Percentiles rank a stretch among this genome's conserved stretches.
phyloP scores from a whole-genome alignment of 2,329 filamentous ascomycete genomes.

The Phyllosticta citrichinensis region DNA sequence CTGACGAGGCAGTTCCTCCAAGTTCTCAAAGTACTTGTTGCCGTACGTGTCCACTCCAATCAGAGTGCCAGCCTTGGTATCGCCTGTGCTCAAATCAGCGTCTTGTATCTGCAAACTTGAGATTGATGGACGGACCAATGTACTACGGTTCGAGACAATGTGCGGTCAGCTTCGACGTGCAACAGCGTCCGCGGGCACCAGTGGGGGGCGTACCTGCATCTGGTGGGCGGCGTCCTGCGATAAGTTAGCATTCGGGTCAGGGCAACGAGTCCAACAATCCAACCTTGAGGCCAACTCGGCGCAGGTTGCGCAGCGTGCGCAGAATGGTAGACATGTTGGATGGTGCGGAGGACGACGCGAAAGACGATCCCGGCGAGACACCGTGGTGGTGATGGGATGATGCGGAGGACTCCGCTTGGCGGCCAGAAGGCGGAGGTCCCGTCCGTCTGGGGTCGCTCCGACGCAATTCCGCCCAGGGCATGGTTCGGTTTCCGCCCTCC shows the following conservation, averaged over 20 bases:
- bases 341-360: conserved; percentile 2
- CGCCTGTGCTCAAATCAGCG: conserved; percentile 50
- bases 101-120: not conserved
- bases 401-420: not conserved
- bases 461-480: not conserved
- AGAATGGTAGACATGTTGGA: conserved; percentile 79
- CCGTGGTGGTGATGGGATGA: conserved; percentile 2
- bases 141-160: conserved; percentile 20
- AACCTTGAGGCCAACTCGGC: conserved; percentile 83
- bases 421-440: not conserved
- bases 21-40: conserved; percentile 97
- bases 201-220: conserved; percentile 63
- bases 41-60: conserved; percentile 81
- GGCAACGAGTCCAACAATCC: conserved; percentile 23
- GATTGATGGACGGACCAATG: conserved; percentile 23
- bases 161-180: not conserved
- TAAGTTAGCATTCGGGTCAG: conserved; percentile 8
- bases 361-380: not conserved
- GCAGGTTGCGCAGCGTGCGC: conserved; percentile 77
- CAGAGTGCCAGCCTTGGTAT: conserved; percentile 87
- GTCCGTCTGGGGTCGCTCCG: not conserved
- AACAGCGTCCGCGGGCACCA: conserved; percentile 2
- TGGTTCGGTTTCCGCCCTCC: not conserved
- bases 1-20: conserved; percentile 75
- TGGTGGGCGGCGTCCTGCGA: conserved; percentile 82